phyloP scores from a whole-genome alignment of 495 filamentous ascomycete genomes.

The Penicillium egyptiacum region DNA sequence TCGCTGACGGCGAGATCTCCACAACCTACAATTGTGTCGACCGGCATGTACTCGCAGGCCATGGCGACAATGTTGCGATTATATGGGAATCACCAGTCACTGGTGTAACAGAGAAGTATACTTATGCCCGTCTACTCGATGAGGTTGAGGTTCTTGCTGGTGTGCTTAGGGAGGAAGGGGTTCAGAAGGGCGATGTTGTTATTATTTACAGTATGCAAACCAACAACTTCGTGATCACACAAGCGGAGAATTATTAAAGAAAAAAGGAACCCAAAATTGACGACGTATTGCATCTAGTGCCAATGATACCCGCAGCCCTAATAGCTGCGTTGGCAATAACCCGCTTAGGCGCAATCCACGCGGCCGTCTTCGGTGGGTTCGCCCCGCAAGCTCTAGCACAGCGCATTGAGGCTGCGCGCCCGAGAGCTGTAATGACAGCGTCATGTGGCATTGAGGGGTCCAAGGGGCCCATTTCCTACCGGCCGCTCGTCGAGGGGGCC shows the following conservation, averaged over 20 bases:
- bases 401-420: constrained; percentile 78
- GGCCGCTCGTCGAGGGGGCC: constrained; percentile 69
- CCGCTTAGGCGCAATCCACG: constrained; percentile 83
- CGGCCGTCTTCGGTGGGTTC: constrained; percentile 92
- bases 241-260: neutral
- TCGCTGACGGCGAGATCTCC: constrained; percentile 83
- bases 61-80: constrained; percentile 72
- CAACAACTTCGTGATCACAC: neutral
- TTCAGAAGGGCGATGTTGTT: constrained; percentile 86
- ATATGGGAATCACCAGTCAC: constrained; percentile 89
- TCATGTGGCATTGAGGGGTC: constrained; percentile 89
- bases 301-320: constrained; percentile 88
- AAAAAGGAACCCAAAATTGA: constrained; percentile 1
- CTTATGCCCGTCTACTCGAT: constrained; percentile 72
- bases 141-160: constrained; percentile 84
- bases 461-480: constrained; percentile 72
- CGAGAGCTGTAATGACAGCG: constrained; percentile 77
- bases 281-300: constrained; percentile 58
- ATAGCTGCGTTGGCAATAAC: constrained; percentile 80
- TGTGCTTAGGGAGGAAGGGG: constrained; percentile 78
- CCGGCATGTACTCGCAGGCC: constrained; percentile 74
- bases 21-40: constrained; percentile 91
- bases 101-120: constrained; percentile 65
- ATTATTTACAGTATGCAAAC: constrained; percentile 75
- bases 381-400: constrained; percentile 79